Evolutionary conservation across 768 basidiomycete species (phyloP), one percentile per base, ranked within the genome.

Genomic region (Collybia nuda): DNA sequence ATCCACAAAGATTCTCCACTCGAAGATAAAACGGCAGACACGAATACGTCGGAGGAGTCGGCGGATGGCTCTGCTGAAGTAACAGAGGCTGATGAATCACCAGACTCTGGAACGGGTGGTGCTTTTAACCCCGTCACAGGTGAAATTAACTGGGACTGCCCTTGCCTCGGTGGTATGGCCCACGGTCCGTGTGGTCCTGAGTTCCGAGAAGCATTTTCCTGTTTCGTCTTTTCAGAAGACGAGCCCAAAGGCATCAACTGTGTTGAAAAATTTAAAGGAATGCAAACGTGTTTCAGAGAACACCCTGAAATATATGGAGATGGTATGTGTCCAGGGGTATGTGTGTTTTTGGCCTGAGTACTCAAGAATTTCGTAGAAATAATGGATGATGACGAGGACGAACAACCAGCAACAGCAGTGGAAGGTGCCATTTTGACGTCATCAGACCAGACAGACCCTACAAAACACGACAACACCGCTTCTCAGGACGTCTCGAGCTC

Each of bases 91-190:
- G 55, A 52, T 28, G n/a, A 52, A 9, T 38, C 40, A 17, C 32
- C 50, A 8, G 55, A 41, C 9, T 11, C 53, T 58, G 44, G 60
- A 47, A 37, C 56, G 21, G 69, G 68, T 35, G 76, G 77, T 38
- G 96, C 97, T 4, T 98, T 82, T 77, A 89, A 99, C 71, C 95
- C 95, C 17, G 93, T 84, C 55, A 99, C 97, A 1, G 97, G 97
- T 39, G 94, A 98, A 79, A 98, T 99, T 62, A 99, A 99, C 73
- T 99, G 97, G 97, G 97, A 98, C 65, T 99, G 97, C 67, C 93
- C 97, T 1, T 98, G 97, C 67, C 83, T 99, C 6, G 97, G 97
- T 26, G 97, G 97, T 44, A 98, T 99, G 97, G 96, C 96, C 8
- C 79, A 98, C 63, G 96, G 97, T 5, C 93, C 94, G 8, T 99